A percentile compares a stretch with the other conserved stretches of the same genome.
phyloP scores from a whole-genome alignment of 805 yeast species.

The Metschnikowia cubensis region DNA sequence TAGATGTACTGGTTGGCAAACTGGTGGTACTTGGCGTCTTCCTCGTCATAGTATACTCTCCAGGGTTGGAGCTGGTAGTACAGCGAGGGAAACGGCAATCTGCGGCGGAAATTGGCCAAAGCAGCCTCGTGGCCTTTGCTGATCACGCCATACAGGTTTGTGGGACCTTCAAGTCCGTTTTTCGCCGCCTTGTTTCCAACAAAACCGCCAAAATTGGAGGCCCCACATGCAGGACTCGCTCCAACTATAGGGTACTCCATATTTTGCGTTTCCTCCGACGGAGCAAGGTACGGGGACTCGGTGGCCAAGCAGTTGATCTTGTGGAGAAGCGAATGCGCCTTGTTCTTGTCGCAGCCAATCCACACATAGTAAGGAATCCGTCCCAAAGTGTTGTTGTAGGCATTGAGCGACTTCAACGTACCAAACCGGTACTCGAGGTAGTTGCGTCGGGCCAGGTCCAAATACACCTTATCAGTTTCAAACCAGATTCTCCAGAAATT shows the following conservation, averaged over 20 bases:
- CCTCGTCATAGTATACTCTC: slow-evolving; percentile 77
- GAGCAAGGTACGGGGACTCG: slow-evolving; percentile 78
- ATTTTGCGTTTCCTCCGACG: slow-evolving; percentile 32
- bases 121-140: slow-evolving; percentile 81
- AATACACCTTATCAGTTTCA: slow-evolving; percentile 74
- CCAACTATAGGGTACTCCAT: slow-evolving; percentile 18
- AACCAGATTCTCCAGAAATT: slow-evolving; percentile 88
- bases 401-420: slow-evolving; percentile 69
- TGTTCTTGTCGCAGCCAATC: slow-evolving; percentile 56
- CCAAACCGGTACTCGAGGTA: slow-evolving; percentile 81
- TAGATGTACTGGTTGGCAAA: slow-evolving; percentile 77
- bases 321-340: slow-evolving; percentile 44
- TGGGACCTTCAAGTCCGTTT: too few species aligned
- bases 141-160: slow-evolving; percentile 10
- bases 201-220: too few species aligned
- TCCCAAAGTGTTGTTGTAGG: slow-evolving; percentile 62
- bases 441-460: slow-evolving; percentile 78
- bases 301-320: slow-evolving; percentile 73
- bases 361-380: slow-evolving; percentile 79
- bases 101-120: slow-evolving; percentile 52
- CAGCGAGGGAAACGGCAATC: slow-evolving; percentile 74
- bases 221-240: slow-evolving; percentile 20
- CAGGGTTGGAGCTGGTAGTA: slow-evolving; percentile 75
- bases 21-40: slow-evolving; percentile 62
- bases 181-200: too few species aligned